A percentile compares a stretch with the other conserved stretches of the same genome.
These are phyloP conservation scores for Coemansia brasiliensis DNA, from an alignment of 192 early-diverging fungal species.

Conservation along the genomic window DNA sequence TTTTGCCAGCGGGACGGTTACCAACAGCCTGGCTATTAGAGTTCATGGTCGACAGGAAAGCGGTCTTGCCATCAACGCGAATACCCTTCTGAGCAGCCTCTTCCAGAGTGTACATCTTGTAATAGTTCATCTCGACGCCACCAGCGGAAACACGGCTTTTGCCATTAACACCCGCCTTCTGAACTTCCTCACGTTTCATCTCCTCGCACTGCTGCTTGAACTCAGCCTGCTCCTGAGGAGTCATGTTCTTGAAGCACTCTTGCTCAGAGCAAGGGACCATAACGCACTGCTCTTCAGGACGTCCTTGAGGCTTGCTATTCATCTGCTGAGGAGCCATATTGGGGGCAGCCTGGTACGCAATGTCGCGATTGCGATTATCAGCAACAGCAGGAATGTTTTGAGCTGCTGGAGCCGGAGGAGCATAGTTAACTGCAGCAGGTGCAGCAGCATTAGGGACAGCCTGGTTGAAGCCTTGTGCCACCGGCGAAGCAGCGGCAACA, in stretches of 20 bases:
- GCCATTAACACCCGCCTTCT: slow-evolving; percentile 16
- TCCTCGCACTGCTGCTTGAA: slow-evolving; percentile 43
- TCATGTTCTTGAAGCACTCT: slow-evolving; percentile 39
- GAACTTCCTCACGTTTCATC: slow-evolving; percentile 25
- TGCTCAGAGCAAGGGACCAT: slow-evolving; percentile 44
- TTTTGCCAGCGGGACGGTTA: slow-evolving; percentile 41
- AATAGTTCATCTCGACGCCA: slow-evolving; percentile 22
- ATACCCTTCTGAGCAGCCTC: slow-evolving; percentile 13
- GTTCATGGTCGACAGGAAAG: slow-evolving; percentile 5
- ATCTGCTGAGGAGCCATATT: slow-evolving; percentile 19
- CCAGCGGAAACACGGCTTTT: slow-evolving; percentile 36
- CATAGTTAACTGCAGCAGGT: slow-evolving; percentile 12
- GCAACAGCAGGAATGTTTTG: slow-evolving; percentile 8
- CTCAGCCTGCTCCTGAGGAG: slow-evolving; percentile 31
- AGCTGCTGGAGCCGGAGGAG: slow-evolving; percentile 7
- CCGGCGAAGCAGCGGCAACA: slow-evolving; percentile 39
- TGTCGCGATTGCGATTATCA: slow-evolving; percentile 9
- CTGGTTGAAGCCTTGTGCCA: slow-evolving; percentile 14
- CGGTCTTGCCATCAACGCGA: slow-evolving; percentile 8
- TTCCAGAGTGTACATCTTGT: slow-evolving; percentile 27
- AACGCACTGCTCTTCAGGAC: slow-evolving; percentile 10
- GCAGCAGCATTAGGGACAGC: slow-evolving; percentile 15
- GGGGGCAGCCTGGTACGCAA: slow-evolving; percentile 10
- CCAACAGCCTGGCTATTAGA: slow-evolving; percentile 19
- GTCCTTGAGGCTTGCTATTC: background rate